Evolutionary conservation across 805 yeast species (phyloP).

Genomic region (Candida taoyuanica): DNA sequence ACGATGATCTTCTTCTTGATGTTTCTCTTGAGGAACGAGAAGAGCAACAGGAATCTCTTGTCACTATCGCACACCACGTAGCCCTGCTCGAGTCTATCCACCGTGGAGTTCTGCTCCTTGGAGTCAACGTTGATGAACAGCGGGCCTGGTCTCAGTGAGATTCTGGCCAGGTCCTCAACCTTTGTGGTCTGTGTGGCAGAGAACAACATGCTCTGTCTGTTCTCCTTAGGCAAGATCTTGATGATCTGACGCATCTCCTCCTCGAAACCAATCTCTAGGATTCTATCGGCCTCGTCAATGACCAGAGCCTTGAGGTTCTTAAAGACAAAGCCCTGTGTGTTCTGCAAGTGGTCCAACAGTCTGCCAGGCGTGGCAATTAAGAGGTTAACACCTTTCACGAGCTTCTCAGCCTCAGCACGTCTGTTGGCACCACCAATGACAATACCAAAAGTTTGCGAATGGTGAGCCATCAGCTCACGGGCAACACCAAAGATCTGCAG

Average conservation of each 20-base stretch:
- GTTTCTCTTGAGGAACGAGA: conserved; percentile 91
- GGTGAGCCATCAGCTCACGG: conserved; percentile 79
- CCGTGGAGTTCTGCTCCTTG: conserved; percentile 81
- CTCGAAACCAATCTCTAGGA: conserved; percentile 95
- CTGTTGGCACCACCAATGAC: conserved; percentile 99
- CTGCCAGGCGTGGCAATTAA: conserved; percentile 98
- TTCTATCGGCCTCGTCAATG: conserved; percentile 98
- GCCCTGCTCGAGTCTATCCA: conserved; percentile 96
- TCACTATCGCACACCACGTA: conserved; percentile 97
- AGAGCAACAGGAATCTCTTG: conserved; percentile 82
- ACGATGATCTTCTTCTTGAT: conserved; percentile 90
- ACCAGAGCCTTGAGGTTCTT: conserved; percentile 90
- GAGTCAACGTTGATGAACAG: conserved; percentile 88
- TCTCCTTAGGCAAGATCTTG: conserved; percentile 85
- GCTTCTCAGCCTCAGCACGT: conserved; percentile 94
- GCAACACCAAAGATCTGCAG: conserved; percentile 98
- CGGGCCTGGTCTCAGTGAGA: conserved; percentile 92
- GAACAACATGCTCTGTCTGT: conserved; percentile 93
- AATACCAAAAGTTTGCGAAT: conserved; percentile 89
- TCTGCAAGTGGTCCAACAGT: conserved; percentile 91
- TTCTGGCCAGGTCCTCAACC: conserved; percentile 96
- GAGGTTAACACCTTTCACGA: conserved; percentile 88
- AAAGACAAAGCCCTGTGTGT: conserved; percentile 89
- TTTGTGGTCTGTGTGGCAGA: conserved; percentile 99
- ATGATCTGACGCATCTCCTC: conserved; percentile 98